These are phyloP conservation scores for Colletotrichum endophyticum DNA, from an alignment of 2,329 filamentous ascomycete genomes.

Conservation along the genomic window DNA sequence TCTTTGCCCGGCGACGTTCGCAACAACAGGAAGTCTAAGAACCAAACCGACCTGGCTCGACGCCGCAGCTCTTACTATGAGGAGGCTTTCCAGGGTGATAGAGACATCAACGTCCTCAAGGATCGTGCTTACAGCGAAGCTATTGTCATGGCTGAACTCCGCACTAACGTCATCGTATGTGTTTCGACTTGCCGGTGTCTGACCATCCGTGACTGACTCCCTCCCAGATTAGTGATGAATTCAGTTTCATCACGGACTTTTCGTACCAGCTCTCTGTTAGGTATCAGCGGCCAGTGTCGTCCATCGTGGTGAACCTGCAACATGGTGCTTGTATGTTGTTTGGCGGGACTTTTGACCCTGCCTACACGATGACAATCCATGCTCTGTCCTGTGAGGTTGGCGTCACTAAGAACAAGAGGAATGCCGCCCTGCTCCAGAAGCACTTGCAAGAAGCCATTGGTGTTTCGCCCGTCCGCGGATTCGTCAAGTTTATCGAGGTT, in stretches of 20 bases:
- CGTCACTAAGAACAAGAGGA: conserved; percentile 79
- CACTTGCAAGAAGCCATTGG: conserved; percentile 74
- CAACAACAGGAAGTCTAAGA: conserved; percentile 31
- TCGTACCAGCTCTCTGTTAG: conserved; percentile 75
- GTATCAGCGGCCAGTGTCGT: conserved; percentile 76
- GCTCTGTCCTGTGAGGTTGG: conserved; percentile 73
- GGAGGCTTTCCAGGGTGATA: conserved; percentile 42
- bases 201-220: neutral
- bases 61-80: conserved; percentile 52
- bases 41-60: conserved; percentile 35
- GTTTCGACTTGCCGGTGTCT: too few species aligned
- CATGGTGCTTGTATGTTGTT: conserved; percentile 79
- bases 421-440: conserved; percentile 77
- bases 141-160: conserved; percentile 67
- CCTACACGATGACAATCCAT: conserved; percentile 78
- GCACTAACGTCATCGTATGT: conserved; percentile 67
- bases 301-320: conserved; percentile 76
- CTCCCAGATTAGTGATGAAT: conserved; percentile 73
- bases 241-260: conserved; percentile 75
- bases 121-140: conserved; percentile 59
- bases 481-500: conserved; percentile 74
- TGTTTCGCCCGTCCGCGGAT: conserved; percentile 69
- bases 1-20: conserved; percentile 42
- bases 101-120: conserved; percentile 37
- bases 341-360: conserved; percentile 76